Base-by-base conservation (phyloP, 176 grass and related monocot species). In the Carex pumila region DNA sequence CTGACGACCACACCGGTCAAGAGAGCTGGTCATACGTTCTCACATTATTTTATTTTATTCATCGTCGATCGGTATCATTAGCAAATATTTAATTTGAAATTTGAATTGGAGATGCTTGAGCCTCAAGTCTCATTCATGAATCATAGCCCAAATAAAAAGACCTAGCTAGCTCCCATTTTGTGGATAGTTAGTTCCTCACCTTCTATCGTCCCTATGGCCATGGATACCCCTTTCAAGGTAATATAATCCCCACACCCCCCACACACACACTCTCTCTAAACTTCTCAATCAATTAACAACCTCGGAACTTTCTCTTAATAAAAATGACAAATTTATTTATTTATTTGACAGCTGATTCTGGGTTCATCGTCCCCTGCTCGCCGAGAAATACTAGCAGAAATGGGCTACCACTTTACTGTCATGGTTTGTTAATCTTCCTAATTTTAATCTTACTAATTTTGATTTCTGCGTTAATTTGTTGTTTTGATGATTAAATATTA, bases 331-430 rank as follows among this genome's bases (percentile, higher is more conserved):
- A 34, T 64, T 25, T 3, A 57, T 19, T 47, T 69, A 34, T 64
- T 25, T 3, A 57, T 31, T 58, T 69, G 1, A 60, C 83, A 97
- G 94, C 47, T 97, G 53, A 92, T 94, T 45, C 81, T 94, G 25
- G 92, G 90, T 7, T 94, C 94, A 22, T 94, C 90, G 56, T 97
- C 94, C 31, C 88, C 86, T 22, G 91, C 94, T 32, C 88, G 92
- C 69, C 88, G 88, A 60, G 86, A 83, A 70, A 89, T 97, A 81
- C 52, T 97, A 64, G 74, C 83, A 2, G 88, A 91, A 31, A 97
- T 97, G 90, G 94, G 90, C 30, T 94, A 91, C 59, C 74, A 91
- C 2, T 97, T 94, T 79, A 81, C 85, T 39, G 54, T 89, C 88
- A 79, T 91, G 94, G 91, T 97, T n/a, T 19, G 25, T 13, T 45